Evolutionary conservation across 139 green algal genomes (phyloP).

Genomic region (Chlorella ohadii): DNA sequence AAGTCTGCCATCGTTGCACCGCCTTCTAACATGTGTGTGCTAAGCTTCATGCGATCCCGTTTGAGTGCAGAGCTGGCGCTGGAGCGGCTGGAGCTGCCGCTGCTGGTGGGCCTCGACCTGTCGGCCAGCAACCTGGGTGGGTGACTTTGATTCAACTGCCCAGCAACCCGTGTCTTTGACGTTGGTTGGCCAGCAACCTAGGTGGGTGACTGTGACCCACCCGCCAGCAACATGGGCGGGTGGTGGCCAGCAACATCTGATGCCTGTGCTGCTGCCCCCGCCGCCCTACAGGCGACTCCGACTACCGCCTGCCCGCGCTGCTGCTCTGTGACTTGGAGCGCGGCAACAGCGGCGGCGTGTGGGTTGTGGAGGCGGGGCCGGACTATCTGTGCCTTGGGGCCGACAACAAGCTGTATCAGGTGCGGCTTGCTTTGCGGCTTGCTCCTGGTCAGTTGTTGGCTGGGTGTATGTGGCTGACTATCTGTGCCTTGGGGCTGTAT

Average conservation of each 20-base stretch:
- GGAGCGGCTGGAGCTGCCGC: conserved; percentile 16
- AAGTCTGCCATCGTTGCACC: too few relatives aligned
- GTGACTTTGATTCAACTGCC: too few relatives aligned
- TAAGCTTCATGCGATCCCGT: too few relatives aligned
- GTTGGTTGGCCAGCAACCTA: conserved; percentile 29
- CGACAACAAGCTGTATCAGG: conserved; percentile 74
- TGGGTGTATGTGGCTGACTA: too few relatives aligned
- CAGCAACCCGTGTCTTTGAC: too few relatives aligned
- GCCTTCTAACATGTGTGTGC: too few relatives aligned
- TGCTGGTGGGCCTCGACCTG: conserved; percentile 66
- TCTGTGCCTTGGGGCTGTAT: conserved; percentile 49
- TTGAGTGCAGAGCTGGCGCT: conserved; percentile 29
- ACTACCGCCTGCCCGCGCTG: conserved; percentile 61
- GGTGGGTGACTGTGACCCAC: conserved; percentile 59
- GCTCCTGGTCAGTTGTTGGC: too few relatives aligned
- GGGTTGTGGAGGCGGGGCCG: conserved; percentile 22
- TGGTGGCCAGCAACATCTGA: too few relatives aligned
- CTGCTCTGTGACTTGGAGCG: conserved; percentile 43
- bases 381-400: conserved; percentile 58
- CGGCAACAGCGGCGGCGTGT: not conserved
- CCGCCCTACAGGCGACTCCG: not conserved
- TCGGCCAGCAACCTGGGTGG: conserved; percentile 36
- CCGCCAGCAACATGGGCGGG: conserved; percentile 34
- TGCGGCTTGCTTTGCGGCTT: not conserved
- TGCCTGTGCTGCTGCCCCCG: too few relatives aligned